These are phyloP conservation scores for Carex pumila DNA, from an alignment of 176 grass and related monocot genomes.

Conservation along the genomic window DNA sequence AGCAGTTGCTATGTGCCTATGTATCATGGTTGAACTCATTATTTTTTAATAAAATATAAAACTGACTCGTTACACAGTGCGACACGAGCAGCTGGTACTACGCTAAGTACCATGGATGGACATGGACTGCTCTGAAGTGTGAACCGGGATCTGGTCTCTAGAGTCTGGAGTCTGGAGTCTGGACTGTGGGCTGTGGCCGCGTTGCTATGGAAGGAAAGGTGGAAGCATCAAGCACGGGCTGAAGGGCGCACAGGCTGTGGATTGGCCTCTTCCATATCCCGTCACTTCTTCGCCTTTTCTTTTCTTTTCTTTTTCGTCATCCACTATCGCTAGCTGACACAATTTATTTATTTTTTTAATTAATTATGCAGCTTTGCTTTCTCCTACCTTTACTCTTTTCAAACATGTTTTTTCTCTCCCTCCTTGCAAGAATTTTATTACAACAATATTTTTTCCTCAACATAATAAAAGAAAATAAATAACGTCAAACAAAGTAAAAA, in stretches of 20 bases:
- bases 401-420: neutral
- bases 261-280: constrained; percentile 12
- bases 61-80: neutral
- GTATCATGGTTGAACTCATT: too few relatives aligned
- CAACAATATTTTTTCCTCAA: too few relatives aligned
- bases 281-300: neutral
- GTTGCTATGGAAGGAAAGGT: neutral
- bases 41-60: too few relatives aligned
- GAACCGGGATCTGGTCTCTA: neutral
- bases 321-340: neutral
- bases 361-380: neutral
- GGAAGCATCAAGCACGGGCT: neutral
- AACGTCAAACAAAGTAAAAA: too few relatives aligned
- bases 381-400: neutral
- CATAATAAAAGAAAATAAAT: too few relatives aligned
- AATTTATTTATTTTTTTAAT: neutral
- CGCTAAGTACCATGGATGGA: neutral
- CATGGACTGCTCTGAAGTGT: neutral
- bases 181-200: neutral
- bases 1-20: too few relatives aligned
- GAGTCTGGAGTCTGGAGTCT: too few relatives aligned
- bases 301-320: neutral
- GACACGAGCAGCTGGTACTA: neutral
- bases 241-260: neutral
- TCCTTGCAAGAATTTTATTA: neutral